phyloP scores from a whole-genome alignment of 2,329 filamentous ascomycete species.

The Ophiocordyceps australis region DNA sequence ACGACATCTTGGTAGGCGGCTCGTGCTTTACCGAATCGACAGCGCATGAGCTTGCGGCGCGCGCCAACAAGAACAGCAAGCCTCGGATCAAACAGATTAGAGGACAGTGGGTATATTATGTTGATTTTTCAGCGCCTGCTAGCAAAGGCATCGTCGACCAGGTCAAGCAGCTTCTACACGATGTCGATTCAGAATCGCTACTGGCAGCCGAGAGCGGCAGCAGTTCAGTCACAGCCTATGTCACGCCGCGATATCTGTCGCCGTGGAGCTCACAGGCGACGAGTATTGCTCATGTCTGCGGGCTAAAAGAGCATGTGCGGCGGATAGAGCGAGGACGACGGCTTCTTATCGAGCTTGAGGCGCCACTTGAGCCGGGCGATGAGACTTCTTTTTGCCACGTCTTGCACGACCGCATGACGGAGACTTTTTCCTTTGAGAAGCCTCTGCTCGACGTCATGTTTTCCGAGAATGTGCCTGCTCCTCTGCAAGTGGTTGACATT shows the following conservation, averaged over 20 bases:
- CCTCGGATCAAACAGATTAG: slow-evolving; percentile 27
- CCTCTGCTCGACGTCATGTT: slow-evolving; percentile 68
- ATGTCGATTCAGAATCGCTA: slow-evolving; percentile 12
- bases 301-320: slow-evolving; percentile 48
- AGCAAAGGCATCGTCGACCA: slow-evolving; percentile 24
- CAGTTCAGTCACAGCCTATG: slow-evolving; percentile 42
- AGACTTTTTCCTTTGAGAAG: slow-evolving; percentile 48
- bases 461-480: slow-evolving; percentile 40
- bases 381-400: slow-evolving; percentile 46
- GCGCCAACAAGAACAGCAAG: slow-evolving; percentile 22
- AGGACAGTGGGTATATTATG: slow-evolving; percentile 47
- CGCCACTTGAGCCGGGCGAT: slow-evolving; percentile 17
- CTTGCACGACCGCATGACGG: slow-evolving; percentile 91
- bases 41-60: slow-evolving; percentile 23
- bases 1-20: slow-evolving; percentile 18
- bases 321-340: slow-evolving; percentile 78
- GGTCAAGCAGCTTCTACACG: slow-evolving; percentile 25
- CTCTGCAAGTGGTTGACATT: slow-evolving; percentile 61
- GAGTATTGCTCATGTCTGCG: slow-evolving; percentile 83
- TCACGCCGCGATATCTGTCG: slow-evolving; percentile 73
- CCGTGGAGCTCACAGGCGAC: slow-evolving; percentile 97
- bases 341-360: slow-evolving; percentile 48
- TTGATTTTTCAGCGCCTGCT: slow-evolving; percentile 36
- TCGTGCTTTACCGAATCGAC: slow-evolving; percentile 30
- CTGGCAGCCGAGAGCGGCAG: slow-evolving; percentile 15